Base-by-base conservation (phyloP, 202 grass and related monocot species). In the Elaeis oleifera region DNA sequence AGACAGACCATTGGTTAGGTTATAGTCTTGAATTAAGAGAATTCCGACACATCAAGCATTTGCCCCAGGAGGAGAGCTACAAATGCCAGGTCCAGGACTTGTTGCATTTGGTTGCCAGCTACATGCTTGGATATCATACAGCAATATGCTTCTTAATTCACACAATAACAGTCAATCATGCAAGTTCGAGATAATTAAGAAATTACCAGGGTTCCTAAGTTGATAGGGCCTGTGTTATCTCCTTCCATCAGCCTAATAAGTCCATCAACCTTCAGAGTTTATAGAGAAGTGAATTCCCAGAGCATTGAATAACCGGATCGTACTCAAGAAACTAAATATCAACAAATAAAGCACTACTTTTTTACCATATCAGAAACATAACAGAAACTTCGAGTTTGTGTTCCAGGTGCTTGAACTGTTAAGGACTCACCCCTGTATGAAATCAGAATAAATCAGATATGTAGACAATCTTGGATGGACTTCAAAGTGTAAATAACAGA, bases 171-270 rank as follows among this genome's bases (percentile, higher is more conserved):
- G 36, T 44, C 8, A 44, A 44, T 13, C 1, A 44, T 44, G 28
- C 36, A 44, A 39, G 58, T 67, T 31, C 21, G 16, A 63, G 18
- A 59, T 8, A 5, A 61, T 52, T 3, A 4, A 2, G n/a, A 36
- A 50, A 44, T 29, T 86, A 99, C 95, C 95, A 78, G 95, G 95
- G 74, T 99, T 6, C 95, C 95, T n/a, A 99, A 56, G 73, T 99
- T 99, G 76, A 99, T 89, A 9, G 95, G 95, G 3, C 95, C 95
- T 24, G 95, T 99, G 80, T 86, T 81, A 54, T 83, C 81, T 54
- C 95, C 95, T 17, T 89, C 90, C 95, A 99, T 99, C 65, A 99
- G 80, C 78, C 88, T 85, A 64, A 99, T 94, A 78, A 99, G 95
- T 71, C 95, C 95, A 76, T 99, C 58, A 76, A 99, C 95, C 95